These are phyloP conservation scores for Kalanchoe fedtschenkoi DNA, from an alignment of 164 flowering plant genomes.

Conservation along the genomic window DNA sequence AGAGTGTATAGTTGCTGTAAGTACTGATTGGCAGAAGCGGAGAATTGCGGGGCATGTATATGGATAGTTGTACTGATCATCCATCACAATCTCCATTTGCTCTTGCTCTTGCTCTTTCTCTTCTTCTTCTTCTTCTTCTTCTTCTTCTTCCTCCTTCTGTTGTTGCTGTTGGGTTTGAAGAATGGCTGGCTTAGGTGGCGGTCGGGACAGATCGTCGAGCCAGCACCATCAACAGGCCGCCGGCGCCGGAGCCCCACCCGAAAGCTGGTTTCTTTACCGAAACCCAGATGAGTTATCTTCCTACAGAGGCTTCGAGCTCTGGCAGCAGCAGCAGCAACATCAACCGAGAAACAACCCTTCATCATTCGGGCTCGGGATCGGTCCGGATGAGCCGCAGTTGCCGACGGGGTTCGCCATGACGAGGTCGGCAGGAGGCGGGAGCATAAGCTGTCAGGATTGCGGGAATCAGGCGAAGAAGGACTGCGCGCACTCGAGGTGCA, in stretches of 20 bases:
- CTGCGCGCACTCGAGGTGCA: constrained; percentile 1
- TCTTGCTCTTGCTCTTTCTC: neutral
- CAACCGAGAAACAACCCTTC: neutral
- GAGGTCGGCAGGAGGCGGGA: constrained; percentile 4
- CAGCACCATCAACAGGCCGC: neutral
- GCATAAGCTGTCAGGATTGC: constrained; percentile 8
- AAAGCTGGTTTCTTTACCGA: constrained; percentile 5
- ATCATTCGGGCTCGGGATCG: constrained; percentile 3
- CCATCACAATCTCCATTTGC: neutral
- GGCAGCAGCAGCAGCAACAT: constrained; percentile 5
- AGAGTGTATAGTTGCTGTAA: too few relatives aligned
- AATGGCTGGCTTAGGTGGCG: neutral
- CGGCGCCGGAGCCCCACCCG: neutral
- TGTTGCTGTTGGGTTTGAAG: too few relatives aligned
- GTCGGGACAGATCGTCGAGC: neutral
- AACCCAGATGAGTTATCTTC: constrained; percentile 6
- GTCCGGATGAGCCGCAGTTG: neutral
- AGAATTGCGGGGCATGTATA: neutral
- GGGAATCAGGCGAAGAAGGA: constrained; percentile 8
- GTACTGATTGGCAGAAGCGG: neutral
- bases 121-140: too few relatives aligned
- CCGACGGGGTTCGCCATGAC: neutral
- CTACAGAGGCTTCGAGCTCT: constrained; percentile 3
- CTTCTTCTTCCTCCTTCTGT: too few relatives aligned
- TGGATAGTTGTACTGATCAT: neutral